Evolutionary conservation across 176 grass and related monocot species (phyloP), one percentile per base, ranked within the genome.

Genomic region (Carex parvula): DNA sequence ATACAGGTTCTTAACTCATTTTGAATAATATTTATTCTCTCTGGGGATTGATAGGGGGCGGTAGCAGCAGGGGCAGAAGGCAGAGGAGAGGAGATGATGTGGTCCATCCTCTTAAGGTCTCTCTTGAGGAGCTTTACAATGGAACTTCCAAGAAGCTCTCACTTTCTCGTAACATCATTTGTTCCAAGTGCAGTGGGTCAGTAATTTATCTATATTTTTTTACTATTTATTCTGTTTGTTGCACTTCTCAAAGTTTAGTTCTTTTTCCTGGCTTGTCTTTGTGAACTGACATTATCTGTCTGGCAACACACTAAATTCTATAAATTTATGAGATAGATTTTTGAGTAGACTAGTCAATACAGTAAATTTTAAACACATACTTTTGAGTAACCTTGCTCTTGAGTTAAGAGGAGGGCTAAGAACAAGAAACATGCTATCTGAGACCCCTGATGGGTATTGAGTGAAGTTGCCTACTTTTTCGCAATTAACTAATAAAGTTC

Each of bases 1-100:
- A 6, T 50, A 69, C 18, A 33, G n/a, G 7, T 22, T 20, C 14
- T 79, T 13, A 21, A 35, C 8, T 85, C 55, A 48, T 5, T 44
- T 2, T 9, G 20, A n/a, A 5, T 39, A 37, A 2, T 33, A 1
- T 8, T 64, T 15, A 3, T 50, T 61, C 20, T 81, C n/a, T 60
- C 46, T 35, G 78, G 20, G 72, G 71, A 5, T 81, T 50, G 57
- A 5, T 32, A 97, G 94, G 88, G 26, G 91, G 88, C 5, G 91
- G 94, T 9, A 89, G 92, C 82, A 91, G 92, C 52, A 92, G 92
- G 62, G 92, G 92, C 20, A 77, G 94, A 78, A 91, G 94, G 77
- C 92, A 94, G 55, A 89, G 92, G 0, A 91, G 88, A 63, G 94
- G 94, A 57, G 94, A 97, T 79, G 94, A 97, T 82, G 90, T 97